Evolutionary conservation across 2,329 filamentous ascomycete genomes (phyloP).

Genomic region (Monosporascus sp.): DNA sequence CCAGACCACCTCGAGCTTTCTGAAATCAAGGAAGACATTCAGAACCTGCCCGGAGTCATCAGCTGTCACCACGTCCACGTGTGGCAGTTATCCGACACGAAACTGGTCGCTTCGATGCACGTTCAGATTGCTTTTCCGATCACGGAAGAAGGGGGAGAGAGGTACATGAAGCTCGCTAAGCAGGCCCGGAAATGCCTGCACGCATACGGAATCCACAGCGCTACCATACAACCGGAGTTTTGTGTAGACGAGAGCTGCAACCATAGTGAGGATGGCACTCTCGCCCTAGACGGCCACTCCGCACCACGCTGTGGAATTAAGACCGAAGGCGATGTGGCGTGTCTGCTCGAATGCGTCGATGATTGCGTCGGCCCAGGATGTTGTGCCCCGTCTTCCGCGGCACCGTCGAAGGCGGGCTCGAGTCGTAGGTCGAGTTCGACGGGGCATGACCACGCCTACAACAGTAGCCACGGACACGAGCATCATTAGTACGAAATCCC

Average conservation of each 20-base stretch:
- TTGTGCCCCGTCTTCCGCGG: conserved; percentile 27
- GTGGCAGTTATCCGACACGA: conserved; percentile 95
- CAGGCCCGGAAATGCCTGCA: conserved; percentile 85
- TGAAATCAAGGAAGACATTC: conserved; percentile 89
- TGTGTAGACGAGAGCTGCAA: conserved; percentile 47
- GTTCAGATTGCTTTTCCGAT: conserved; percentile 89
- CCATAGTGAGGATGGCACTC: conserved; percentile 27
- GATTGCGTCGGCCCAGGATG: conserved; percentile 42
- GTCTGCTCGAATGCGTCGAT: conserved; percentile 49
- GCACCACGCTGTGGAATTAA: conserved; percentile 10
- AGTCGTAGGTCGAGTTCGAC: conserved; percentile 29
- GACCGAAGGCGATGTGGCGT: conserved; percentile 27
- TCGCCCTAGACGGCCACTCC: conserved; percentile 19
- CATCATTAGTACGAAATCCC: not conserved
- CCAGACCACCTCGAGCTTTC: conserved; percentile 83
- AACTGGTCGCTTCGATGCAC: conserved; percentile 88
- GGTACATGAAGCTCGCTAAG: conserved; percentile 87
- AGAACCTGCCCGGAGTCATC: conserved; percentile 75
- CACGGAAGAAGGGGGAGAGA: conserved; percentile 68
- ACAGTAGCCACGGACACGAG: conserved; percentile 6
- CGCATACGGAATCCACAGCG: conserved; percentile 92
- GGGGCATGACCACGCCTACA: conserved; percentile 21
- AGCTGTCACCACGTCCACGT: conserved; percentile 95
- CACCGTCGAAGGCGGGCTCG: conserved; percentile 25
- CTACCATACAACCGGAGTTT: conserved; percentile 95